phyloP scores from a whole-genome alignment of 2,329 filamentous ascomycete species.

The Drechslera avenae region DNA sequence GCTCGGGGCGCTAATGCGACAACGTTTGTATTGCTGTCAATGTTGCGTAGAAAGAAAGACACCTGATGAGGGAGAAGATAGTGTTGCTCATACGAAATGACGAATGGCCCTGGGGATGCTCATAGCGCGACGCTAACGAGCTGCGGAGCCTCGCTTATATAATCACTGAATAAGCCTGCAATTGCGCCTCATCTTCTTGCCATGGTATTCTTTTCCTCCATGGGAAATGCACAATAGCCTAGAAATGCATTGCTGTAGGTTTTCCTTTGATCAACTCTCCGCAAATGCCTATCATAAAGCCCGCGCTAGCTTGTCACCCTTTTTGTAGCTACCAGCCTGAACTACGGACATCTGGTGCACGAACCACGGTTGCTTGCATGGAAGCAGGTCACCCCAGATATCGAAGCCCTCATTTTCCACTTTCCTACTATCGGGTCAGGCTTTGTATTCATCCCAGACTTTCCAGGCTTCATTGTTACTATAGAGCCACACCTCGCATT shows the following conservation, averaged over 20 bases:
- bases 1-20: slow-evolving; percentile 14
- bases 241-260: no score
- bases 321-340: no score
- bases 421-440: no score
- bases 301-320: no score
- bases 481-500: no score
- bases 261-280: not conserved
- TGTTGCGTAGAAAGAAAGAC: slow-evolving; percentile 16
- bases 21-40: slow-evolving; percentile 8
- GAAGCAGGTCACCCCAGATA: no score
- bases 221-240: not conserved
- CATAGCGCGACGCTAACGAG: slow-evolving; percentile 22
- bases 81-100: slow-evolving; percentile 25
- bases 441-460: no score
- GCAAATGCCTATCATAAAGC: no score
- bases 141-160: slow-evolving; percentile 25
- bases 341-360: no score
- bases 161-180: slow-evolving; percentile 6
- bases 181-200: not conserved
- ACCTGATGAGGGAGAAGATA: slow-evolving; percentile 19
- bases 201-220: not conserved
- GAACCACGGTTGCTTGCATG: no score
- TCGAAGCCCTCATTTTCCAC: no score
- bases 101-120: slow-evolving; percentile 22
- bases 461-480: no score